phyloP scores from a whole-genome alignment of 768 basidiomycete species.

The Amanita subjunquillea region DNA sequence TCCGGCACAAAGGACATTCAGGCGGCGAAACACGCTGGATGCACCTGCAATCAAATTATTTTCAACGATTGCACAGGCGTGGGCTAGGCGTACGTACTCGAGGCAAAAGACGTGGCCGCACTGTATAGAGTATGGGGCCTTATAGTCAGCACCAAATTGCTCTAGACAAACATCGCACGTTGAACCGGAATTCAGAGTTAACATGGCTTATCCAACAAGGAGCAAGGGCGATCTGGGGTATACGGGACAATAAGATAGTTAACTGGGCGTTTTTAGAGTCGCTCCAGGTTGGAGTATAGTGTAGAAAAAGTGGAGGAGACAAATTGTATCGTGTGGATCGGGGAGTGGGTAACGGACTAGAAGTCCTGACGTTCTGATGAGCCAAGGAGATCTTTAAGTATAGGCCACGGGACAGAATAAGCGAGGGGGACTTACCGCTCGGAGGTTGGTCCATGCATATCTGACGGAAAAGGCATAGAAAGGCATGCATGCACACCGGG shows the following conservation, averaged over 20 bases:
- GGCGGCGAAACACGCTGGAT: constrained; percentile 36
- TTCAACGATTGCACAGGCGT: not conserved
- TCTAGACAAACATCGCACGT: constrained; percentile 73
- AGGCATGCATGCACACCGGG: constrained; percentile 20
- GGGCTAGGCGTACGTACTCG: constrained; percentile 18
- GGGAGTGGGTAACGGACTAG: constrained; percentile 19
- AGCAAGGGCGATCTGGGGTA: constrained; percentile 14
- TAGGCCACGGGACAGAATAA: constrained; percentile 30
- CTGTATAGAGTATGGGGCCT: constrained; percentile 51
- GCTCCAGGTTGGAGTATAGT: constrained; percentile 13
- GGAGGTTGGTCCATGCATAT: constrained; percentile 18
- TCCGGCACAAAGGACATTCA: constrained; percentile 58
- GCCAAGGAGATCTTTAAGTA: constrained; percentile 22
- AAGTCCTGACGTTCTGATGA: constrained; percentile 22
- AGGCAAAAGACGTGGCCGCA: constrained; percentile 70
- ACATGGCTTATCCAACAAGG: constrained; percentile 37
- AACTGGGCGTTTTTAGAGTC: constrained; percentile 11
- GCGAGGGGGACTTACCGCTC: constrained; percentile 22
- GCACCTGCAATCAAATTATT: constrained; percentile 31
- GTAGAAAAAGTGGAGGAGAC: constrained; percentile 8
- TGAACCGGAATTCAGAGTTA: constrained; percentile 53
- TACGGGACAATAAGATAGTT: constrained; percentile 13
- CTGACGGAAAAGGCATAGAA: constrained; percentile 13
- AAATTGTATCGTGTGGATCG: constrained; percentile 3
- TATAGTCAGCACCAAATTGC: constrained; percentile 38